A percentile compares a stretch with the other conserved stretches of the same genome.
phyloP scores from a whole-genome alignment of 1,284 basidiomycete genomes.

The Gomphus sp. region DNA sequence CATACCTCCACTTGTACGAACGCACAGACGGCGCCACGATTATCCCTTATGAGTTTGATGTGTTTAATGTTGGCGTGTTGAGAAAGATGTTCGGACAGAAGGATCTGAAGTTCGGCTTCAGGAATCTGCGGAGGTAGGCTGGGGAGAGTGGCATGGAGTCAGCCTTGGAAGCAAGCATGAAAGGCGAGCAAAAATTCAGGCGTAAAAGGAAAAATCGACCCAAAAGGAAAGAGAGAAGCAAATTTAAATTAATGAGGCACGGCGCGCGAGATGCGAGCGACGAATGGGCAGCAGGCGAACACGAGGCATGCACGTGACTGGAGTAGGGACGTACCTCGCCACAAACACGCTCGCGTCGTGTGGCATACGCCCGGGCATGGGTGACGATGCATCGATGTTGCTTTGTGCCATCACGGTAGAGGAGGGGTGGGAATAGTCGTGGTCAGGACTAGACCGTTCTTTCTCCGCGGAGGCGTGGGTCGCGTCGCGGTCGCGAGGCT shows the following conservation, averaged over 20 bases:
- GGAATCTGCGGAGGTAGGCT: conserved; percentile 65
- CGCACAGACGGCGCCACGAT: conserved; percentile 65
- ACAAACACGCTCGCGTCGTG: conserved; percentile 75
- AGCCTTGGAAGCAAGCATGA: not conserved
- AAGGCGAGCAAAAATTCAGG: too few relatives aligned
- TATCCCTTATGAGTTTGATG: conserved; percentile 68
- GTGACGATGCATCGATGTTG: conserved; percentile 28
- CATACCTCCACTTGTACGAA: conserved; percentile 73
- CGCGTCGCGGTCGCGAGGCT: not conserved
- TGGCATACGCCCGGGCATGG: conserved; percentile 25
- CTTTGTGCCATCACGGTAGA: not conserved
- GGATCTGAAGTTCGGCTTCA: conserved; percentile 44
- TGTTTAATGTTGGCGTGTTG: conserved; percentile 51
- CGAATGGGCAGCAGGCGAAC: conserved; percentile 6
- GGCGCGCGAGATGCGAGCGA: not conserved
- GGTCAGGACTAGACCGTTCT: conserved; percentile 15
- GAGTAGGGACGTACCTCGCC: conserved; percentile 44
- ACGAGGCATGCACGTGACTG: conserved; percentile 9
- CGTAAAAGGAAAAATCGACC: too few relatives aligned
- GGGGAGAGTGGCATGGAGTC: conserved; percentile 5
- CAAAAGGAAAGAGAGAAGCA: conserved; percentile 8
- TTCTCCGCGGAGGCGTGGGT: conserved; percentile 17
- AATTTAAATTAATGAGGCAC: conserved; percentile 1
- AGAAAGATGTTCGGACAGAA: conserved; percentile 55
- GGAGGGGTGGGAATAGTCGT: not conserved